Evolutionary conservation across 106 monocot species (phyloP), one percentile per base, ranked within the genome.

Genomic region (Xerophyta viscosa): DNA sequence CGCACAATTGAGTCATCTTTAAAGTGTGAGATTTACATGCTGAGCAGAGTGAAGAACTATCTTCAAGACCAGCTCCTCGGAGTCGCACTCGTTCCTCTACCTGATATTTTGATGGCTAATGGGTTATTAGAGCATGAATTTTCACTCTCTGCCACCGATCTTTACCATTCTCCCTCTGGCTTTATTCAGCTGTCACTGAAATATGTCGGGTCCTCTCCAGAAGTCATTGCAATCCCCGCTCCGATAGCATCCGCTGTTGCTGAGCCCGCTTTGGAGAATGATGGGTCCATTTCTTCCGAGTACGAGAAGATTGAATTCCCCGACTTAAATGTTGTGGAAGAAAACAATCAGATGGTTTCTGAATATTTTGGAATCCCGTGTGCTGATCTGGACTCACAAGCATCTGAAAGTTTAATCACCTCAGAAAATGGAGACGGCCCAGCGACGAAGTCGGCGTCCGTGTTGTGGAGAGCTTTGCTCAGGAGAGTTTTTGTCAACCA

Each of bases 11-110:
- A 78, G 0, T 69, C 66, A 0, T 71, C 77, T 0, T 74, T 91
- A 45, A 74, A 70, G 27, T 91, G 91, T 24, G 91, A 91, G 71
- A 29, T 91, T 12, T 91, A 84, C 81, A 91, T 91, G 91, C 58
- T 84, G 24, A 91, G 91, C 52, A 71, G 91, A 54, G 81, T 77
- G 13, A 84, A 64, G 69, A 91, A 91, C 48, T 91, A 91, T 52
- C 65, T 91, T 11, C 66, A 78, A 14, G 91, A 91, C 53, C 91
- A 91, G 71, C 77, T 91, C 0, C 71, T 91, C 8, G 84, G 90
- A 0, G 77, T 91, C 18, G 68, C 81, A 8, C 65, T 81, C 20
- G 60, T 91, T 0, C 91, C 91, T 2, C 69, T 91, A 12, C 62
- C 66, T 4, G 66, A 84, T 14, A 27, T 84, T 19, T 20, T 75